Conservation (phyloP, 768 basidiomycete species). For the Termitomyces sp. region DNA sequence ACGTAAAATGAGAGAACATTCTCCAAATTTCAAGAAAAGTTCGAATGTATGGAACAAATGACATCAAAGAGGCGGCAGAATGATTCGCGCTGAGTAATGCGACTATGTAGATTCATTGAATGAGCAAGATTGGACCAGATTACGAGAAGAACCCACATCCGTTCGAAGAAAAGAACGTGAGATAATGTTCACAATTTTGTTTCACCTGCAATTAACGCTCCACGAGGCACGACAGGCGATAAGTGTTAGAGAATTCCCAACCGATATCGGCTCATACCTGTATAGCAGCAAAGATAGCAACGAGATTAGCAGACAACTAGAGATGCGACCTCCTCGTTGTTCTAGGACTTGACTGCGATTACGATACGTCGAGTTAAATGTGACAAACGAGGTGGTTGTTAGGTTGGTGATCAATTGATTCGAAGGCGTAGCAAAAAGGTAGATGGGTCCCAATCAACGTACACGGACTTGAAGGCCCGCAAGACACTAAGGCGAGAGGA, state of each 20-base stretch:
- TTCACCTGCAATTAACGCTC: not conserved
- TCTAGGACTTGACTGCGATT: not conserved
- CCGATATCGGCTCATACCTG: not conserved
- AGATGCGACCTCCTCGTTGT: constrained; percentile 2
- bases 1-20: not conserved
- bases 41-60: not conserved
- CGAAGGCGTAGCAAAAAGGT: not conserved
- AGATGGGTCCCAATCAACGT: not conserved
- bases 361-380: too few relatives aligned
- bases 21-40: not conserved
- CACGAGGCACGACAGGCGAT: not conserved
- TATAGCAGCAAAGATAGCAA: not conserved
- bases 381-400: not conserved
- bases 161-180: not conserved
- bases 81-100: not conserved
- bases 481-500: not conserved
- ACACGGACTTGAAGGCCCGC: not conserved
- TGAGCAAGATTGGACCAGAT: not conserved
- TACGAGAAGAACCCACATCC: not conserved
- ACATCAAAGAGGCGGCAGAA: not conserved
- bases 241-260: not conserved
- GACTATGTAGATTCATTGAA: not conserved
- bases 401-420: not conserved
- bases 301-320: not conserved
- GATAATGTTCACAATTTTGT: not conserved